Conservation (phyloP, 495 filamentous ascomycete species). For the Patellaria atrata region DNA sequence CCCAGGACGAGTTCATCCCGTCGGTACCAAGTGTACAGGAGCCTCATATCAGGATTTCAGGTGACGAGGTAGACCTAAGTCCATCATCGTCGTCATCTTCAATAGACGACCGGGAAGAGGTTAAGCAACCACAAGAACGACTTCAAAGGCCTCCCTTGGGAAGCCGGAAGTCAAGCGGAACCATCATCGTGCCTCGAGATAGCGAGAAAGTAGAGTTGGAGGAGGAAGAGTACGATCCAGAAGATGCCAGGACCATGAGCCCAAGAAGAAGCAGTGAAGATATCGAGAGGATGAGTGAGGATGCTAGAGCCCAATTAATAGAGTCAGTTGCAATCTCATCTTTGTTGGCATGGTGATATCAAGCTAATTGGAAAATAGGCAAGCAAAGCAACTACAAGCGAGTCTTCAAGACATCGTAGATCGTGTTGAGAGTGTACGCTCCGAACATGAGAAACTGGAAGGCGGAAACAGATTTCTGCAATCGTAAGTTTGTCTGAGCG, state of each 20-base stretch:
- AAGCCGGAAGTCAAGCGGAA: constrained; percentile 61
- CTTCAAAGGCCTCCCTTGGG: constrained; percentile 24
- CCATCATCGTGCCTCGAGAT: constrained; percentile 67
- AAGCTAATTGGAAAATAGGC: constrained; percentile 35
- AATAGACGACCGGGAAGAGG: constrained; percentile 8
- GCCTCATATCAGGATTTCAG: no score
- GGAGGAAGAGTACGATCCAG: constrained; percentile 55
- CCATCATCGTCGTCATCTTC: constrained; percentile 15
- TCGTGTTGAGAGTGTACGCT: constrained; percentile 83
- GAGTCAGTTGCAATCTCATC: constrained; percentile 35
- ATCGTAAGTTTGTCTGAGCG: constrained; percentile 25
- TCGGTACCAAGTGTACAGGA: no score
- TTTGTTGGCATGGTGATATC: background rate
- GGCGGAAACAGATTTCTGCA: constrained; percentile 89
- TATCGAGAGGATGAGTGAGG: constrained; percentile 67
- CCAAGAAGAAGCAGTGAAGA: constrained; percentile 82
- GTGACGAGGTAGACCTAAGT: constrained; percentile 4
- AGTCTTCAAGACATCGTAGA: constrained; percentile 79
- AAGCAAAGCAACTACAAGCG: constrained; percentile 74
- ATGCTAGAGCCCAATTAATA: constrained; percentile 53
- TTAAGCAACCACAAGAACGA: constrained; percentile 5
- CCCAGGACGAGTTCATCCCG: no score
- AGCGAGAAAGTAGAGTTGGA: constrained; percentile 51
- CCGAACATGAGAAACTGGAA: constrained; percentile 88
- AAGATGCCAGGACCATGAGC: constrained; percentile 90